Base-by-base conservation (phyloP, 306 rosid species). In the Vigna radiata region DNA sequence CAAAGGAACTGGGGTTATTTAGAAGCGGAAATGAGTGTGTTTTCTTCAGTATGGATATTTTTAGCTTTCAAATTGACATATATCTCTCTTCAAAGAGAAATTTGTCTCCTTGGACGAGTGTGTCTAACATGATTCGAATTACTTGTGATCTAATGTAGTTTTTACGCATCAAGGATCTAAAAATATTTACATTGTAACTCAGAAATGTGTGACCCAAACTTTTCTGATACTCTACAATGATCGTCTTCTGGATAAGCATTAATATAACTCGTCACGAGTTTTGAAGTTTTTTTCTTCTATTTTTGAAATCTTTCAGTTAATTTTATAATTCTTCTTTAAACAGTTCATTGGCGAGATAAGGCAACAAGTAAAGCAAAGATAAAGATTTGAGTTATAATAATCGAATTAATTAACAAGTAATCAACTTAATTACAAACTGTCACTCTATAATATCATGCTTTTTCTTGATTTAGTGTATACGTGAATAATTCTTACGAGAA, bases 1-100 rank as follows among this genome's bases (percentile, higher is more conserved):
- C 27, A 50, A 50, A 60, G 31, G 14, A 16, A 48, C 19, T 77
- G 60, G 33, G 36, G 39, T 31, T 54, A 7, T 70, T 31, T 36
- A 44, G 70, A 59, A 17, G 17, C 15, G 43, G 19, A 78, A 61
- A 75, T 37, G 52, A 54, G 33, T 41, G 56, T 15, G 12, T 54
- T 77, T 41, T 64, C 14, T 64, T 79, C 29, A 16, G 12, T 27
- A 17, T 19, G 31, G 65, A 75, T 8, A 63, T 63, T 59, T 73
- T 65, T 7, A 19, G 16, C 80, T 48, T 73, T 8, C 80, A 55
- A 79, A 64, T 59, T 37, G 7, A 43, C 53, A 10, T 10, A 37
- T 36, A 39, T 63, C 64, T 3, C 11, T 25, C 27, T 27, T 60
- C 21, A 29, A 27, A 7, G 60, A 8, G 27, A 18, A 17, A 2